phyloP scores from a whole-genome alignment of 2,329 filamentous ascomycete genomes.

The Colletotrichum spinosum region DNA sequence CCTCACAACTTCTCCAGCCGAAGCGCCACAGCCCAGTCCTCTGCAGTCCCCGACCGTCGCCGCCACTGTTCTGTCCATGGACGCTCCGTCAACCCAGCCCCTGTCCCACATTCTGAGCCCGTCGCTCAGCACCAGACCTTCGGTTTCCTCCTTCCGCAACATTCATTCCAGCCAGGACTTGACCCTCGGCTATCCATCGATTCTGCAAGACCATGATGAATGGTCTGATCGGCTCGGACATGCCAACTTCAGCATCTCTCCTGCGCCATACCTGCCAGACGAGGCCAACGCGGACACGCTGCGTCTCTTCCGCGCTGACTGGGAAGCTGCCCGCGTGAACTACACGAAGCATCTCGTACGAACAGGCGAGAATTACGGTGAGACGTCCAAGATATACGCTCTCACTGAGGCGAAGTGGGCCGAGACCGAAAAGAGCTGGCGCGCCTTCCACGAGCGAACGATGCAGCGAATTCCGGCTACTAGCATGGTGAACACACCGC shows the following conservation, averaged over 20 bases:
- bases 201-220: constrained; percentile 78
- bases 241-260: constrained; percentile 90
- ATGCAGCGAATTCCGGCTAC: constrained; percentile 61
- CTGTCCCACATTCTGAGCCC: constrained; percentile 67
- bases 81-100: constrained; percentile 55
- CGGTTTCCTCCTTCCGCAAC: constrained; percentile 69
- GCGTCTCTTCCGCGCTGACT: constrained; percentile 78
- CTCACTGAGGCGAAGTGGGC: constrained; percentile 92
- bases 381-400: constrained; percentile 88
- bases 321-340: constrained; percentile 85
- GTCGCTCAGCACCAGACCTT: constrained; percentile 73
- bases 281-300: constrained; percentile 67
- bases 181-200: constrained; percentile 69
- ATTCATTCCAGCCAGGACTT: constrained; percentile 51
- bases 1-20: constrained; percentile 69
- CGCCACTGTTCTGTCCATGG: constrained; percentile 58
- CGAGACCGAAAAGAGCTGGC: constrained; percentile 81
- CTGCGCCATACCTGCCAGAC: constrained; percentile 81
- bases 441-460: constrained; percentile 74
- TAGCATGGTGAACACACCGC: constrained; percentile 47
- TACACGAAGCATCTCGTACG: constrained; percentile 91
- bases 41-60: constrained; percentile 86
- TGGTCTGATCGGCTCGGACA: constrained; percentile 91
- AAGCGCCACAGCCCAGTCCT: constrained; percentile 78
- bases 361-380: constrained; percentile 89